Evolutionary conservation across 2,329 filamentous ascomycete species (phyloP).

Genomic region (Penicillium expansum): DNA sequence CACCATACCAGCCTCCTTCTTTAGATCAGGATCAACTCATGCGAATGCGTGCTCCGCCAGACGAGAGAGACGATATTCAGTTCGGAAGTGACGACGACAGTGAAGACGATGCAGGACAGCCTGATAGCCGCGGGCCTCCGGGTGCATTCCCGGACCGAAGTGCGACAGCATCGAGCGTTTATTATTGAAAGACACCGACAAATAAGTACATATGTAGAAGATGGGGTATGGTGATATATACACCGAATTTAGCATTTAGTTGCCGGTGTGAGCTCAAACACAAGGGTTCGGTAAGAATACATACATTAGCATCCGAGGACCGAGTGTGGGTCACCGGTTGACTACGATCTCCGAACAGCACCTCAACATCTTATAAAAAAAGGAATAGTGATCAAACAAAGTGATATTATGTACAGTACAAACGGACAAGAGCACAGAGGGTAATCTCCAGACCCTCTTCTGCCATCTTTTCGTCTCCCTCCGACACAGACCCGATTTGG

Average conservation of each 20-base stretch:
- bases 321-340: not conserved
- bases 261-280: not conserved
- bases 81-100: conserved; percentile 46
- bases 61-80: conserved; percentile 43
- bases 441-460: conserved; percentile 9
- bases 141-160: conserved; percentile 38
- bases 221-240: not conserved
- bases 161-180: conserved; percentile 31
- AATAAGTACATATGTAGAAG: not conserved
- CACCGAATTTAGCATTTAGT: not conserved
- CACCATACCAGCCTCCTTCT: conserved; percentile 63
- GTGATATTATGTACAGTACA: conserved; percentile 33
- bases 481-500: not conserved
- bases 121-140: conserved; percentile 24
- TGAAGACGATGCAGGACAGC: conserved; percentile 32
- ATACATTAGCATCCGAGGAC: not conserved
- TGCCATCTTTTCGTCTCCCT: conserved; percentile 12
- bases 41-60: conserved; percentile 57
- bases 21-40: conserved; percentile 64
- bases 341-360: not conserved
- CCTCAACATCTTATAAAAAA: not conserved
- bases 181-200: conserved; percentile 30
- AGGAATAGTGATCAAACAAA: conserved; percentile 25
- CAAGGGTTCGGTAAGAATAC: not conserved
- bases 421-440: conserved; percentile 9